These are phyloP conservation scores for Yarrowia sp. DNA, from an alignment of 805 yeast species.

Conservation along the genomic window DNA sequence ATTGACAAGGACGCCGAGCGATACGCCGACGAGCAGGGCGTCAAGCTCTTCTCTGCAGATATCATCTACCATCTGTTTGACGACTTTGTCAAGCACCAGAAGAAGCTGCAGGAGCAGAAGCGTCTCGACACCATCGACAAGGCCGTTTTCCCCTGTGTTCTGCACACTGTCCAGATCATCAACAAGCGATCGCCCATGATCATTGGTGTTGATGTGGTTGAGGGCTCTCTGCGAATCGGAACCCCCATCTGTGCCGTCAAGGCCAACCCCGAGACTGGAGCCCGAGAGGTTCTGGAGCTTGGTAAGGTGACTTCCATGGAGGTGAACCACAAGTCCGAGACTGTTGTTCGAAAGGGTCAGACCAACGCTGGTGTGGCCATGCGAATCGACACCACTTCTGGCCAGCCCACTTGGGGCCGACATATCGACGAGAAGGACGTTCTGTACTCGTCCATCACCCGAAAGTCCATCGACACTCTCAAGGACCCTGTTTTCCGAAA, in stretches of 20 bases:
- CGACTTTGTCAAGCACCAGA: slow-evolving; percentile 88
- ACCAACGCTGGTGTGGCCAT: slow-evolving; percentile 98
- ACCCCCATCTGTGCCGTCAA: slow-evolving; percentile 96
- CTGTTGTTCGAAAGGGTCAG: slow-evolving; percentile 84
- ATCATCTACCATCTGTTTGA: slow-evolving; percentile 96
- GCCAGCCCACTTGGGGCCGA: slow-evolving; percentile 98
- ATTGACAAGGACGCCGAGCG: slow-evolving; percentile 98
- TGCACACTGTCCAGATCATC: slow-evolving; percentile 91
- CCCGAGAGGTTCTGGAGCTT: slow-evolving; percentile 59
- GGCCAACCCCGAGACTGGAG: slow-evolving; percentile 78
- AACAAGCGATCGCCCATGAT: slow-evolving; percentile 99
- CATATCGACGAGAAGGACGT: slow-evolving; percentile 93
- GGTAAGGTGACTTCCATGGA: slow-evolving; percentile 93
- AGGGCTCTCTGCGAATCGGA: slow-evolving; percentile 84
- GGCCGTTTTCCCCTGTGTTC: slow-evolving; percentile 93
- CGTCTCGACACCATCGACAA: slow-evolving; percentile 82
- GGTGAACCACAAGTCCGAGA: slow-evolving; percentile 85
- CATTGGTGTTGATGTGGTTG: slow-evolving; percentile 95
- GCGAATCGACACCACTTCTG: slow-evolving; percentile 84
- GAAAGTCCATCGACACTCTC: slow-evolving; percentile 93
- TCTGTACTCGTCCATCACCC: slow-evolving; percentile 81
- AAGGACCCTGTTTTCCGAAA: slow-evolving; percentile 98
- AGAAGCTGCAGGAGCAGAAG: slow-evolving; percentile 79
- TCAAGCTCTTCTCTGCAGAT: slow-evolving; percentile 92
- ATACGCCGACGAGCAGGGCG: slow-evolving; percentile 89